phyloP scores from a whole-genome alignment of 192 early-diverging fungal genomes.

The Linnemannia schmuckeri region DNA sequence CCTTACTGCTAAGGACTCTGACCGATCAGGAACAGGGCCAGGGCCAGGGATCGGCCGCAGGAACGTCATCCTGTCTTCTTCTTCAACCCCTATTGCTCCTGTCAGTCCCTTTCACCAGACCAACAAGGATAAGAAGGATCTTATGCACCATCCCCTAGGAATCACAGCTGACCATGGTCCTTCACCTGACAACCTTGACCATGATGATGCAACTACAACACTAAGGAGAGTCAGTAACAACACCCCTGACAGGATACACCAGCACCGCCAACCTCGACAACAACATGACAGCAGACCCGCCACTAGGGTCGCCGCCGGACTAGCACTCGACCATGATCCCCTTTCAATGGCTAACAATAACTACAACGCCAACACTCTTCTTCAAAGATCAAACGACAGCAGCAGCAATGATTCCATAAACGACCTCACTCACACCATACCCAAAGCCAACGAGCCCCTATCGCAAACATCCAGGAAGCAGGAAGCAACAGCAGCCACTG shows the following conservation, averaged over 20 bases:
- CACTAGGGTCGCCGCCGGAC: neutral
- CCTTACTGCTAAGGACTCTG: neutral
- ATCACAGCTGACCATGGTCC: constrained; percentile 5
- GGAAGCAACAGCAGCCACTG: neutral
- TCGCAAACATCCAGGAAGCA: neutral
- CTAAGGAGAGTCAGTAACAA: constrained; percentile 1
- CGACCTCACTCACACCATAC: neutral
- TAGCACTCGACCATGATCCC: neutral
- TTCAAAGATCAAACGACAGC: neutral
- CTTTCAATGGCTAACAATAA: neutral
- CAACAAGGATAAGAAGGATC: neutral
- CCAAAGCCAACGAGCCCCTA: neutral
- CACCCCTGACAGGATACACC: constrained; percentile 1
- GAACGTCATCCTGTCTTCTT: neutral
- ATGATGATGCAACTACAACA: neutral
- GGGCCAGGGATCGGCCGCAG: neutral
- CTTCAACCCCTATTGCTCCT: neutral
- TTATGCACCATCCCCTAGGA: constrained; percentile 25
- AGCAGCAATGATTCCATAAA: neutral
- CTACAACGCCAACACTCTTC: neutral
- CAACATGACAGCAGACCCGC: neutral
- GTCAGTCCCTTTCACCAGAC: neutral
- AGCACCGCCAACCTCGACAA: neutral
- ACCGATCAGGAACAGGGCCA: neutral
- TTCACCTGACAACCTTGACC: neutral